Evolutionary conservation across 257 asterid genomes (phyloP).

Genomic region (Solanum ossicruentum): DNA sequence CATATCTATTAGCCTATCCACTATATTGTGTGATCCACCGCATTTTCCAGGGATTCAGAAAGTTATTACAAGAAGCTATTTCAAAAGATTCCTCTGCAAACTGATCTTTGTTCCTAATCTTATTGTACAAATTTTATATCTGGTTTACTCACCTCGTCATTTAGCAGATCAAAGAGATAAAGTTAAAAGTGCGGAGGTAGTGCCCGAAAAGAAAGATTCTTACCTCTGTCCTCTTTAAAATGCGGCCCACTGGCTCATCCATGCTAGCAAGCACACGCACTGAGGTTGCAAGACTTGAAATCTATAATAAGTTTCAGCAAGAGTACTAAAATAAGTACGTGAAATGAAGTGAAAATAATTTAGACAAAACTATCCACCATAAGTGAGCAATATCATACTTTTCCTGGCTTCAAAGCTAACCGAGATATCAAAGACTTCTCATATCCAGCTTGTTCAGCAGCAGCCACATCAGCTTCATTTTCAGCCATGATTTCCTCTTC

Average conservation of each 20-base stretch:
- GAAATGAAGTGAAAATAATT: background rate
- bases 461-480: conserved; percentile 59
- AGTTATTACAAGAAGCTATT: background rate
- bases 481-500: conserved; percentile 27
- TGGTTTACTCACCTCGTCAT: background rate
- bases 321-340: background rate
- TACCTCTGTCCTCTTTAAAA: conserved; percentile 65
- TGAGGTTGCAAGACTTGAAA: conserved; percentile 55
- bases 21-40: background rate
- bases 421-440: conserved; percentile 65
- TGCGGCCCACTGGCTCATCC: conserved; percentile 81
- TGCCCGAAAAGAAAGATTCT: background rate
- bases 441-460: conserved; percentile 52
- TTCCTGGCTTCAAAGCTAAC: conserved; percentile 43
- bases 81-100: background rate
- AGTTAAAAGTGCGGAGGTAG: background rate
- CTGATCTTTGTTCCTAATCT: background rate
- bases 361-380: background rate
- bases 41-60: background rate
- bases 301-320: conserved; percentile 10
- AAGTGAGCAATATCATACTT: conserved; percentile 25
- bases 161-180: background rate
- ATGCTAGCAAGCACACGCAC: conserved; percentile 57
- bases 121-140: background rate
- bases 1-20: background rate